phyloP scores from a whole-genome alignment of 352 stramenopile genomes.

The Pythium periplocum region DNA sequence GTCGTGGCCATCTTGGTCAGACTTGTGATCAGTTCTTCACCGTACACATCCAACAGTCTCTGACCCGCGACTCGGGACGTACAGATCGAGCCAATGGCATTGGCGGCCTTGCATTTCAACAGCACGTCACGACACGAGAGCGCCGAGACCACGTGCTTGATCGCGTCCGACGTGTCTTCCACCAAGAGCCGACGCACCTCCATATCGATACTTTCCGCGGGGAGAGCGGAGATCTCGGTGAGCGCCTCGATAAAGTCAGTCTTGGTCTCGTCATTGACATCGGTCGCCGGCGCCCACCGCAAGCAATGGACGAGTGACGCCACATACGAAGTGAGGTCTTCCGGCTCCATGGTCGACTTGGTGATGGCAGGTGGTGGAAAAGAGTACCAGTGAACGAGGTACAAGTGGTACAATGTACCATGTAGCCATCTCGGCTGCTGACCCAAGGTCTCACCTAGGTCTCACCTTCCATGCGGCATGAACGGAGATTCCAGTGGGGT shows the following conservation, averaged over 20 bases:
- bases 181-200: slow-evolving; percentile 62
- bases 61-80: slow-evolving; percentile 70
- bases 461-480: too few relatives aligned
- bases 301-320: slow-evolving; percentile 9
- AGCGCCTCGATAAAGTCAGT: slow-evolving; percentile 61
- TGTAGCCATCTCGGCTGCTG: too few relatives aligned
- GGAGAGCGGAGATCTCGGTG: slow-evolving; percentile 64
- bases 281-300: slow-evolving; percentile 12
- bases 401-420: too few relatives aligned
- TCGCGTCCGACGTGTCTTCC: background rate
- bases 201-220: slow-evolving; percentile 65
- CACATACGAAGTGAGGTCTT: slow-evolving; percentile 7
- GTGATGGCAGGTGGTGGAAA: background rate
- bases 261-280: slow-evolving; percentile 19
- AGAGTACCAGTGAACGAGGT: slow-evolving; percentile 11
- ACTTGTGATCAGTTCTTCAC: slow-evolving; percentile 25
- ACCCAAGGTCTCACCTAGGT: too few relatives aligned
- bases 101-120: slow-evolving; percentile 78
- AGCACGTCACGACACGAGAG: slow-evolving; percentile 56
- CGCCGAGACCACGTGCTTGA: slow-evolving; percentile 38
- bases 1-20: slow-evolving; percentile 54
- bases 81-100: slow-evolving; percentile 63
- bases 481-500: too few relatives aligned
- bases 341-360: background rate
- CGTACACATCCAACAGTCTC: slow-evolving; percentile 42